These are phyloP conservation scores for Elongisporangium undulatum DNA, from an alignment of 352 stramenopile genomes.

Conservation along the genomic window DNA sequence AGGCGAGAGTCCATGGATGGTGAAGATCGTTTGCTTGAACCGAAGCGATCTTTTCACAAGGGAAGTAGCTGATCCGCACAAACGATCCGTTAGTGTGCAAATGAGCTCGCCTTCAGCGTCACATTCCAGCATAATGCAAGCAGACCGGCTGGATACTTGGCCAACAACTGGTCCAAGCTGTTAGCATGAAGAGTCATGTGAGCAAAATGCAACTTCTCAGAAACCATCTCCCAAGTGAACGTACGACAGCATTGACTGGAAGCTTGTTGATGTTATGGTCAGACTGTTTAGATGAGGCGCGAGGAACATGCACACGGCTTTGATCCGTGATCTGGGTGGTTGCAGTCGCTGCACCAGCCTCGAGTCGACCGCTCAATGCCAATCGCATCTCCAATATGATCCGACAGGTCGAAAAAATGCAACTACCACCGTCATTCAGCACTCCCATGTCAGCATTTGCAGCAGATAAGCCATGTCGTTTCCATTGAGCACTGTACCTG, in stretches of 20 bases:
- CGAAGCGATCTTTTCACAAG: slow-evolving; percentile 4
- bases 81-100: slow-evolving; percentile 31
- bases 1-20: slow-evolving; percentile 19
- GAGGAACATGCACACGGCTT: background rate
- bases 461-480: background rate
- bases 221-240: background rate
- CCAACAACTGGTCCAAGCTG: slow-evolving; percentile 45
- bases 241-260: background rate
- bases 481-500: slow-evolving; percentile 14
- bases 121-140: slow-evolving; percentile 38
- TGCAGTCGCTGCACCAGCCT: background rate
- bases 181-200: background rate
- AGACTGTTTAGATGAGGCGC: background rate
- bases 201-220: background rate
- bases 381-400: slow-evolving; percentile 13
- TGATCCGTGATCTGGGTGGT: background rate
- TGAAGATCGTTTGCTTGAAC: slow-evolving; percentile 19
- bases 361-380: slow-evolving; percentile 9
- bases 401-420: slow-evolving; percentile 33
- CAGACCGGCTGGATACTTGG: slow-evolving; percentile 19
- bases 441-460: background rate
- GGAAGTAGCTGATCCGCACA: slow-evolving; percentile 9
- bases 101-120: slow-evolving; percentile 25
- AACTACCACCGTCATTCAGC: slow-evolving; percentile 16
- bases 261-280: background rate